Evolutionary conservation across 2,329 filamentous ascomycete species (phyloP).

Genomic region (Remersonia thermophila): DNA sequence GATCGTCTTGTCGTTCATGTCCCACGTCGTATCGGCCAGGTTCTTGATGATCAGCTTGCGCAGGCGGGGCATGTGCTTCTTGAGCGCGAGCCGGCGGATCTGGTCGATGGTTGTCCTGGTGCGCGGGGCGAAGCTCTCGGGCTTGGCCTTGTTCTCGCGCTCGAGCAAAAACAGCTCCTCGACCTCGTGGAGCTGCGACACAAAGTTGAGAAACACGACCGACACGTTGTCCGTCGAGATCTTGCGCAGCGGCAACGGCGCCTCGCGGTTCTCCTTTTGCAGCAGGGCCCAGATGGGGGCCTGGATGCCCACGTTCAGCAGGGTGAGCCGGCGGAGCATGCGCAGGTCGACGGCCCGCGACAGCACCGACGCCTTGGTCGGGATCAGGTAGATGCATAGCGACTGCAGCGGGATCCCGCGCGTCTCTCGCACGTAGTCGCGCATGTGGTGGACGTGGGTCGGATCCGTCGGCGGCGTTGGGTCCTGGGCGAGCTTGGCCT

Average conservation of each 20-base stretch:
- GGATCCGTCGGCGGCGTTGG: constrained; percentile 17
- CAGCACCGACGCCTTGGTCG: constrained; percentile 46
- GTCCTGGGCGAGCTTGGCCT: constrained; percentile 26
- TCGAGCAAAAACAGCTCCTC: constrained; percentile 50
- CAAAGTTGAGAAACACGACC: constrained; percentile 38
- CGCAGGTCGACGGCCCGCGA: constrained; percentile 43
- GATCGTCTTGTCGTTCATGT: constrained; percentile 42
- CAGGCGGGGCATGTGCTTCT: constrained; percentile 43
- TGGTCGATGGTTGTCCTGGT: constrained; percentile 41
- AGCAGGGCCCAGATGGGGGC: constrained; percentile 46
- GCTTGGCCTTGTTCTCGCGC: constrained; percentile 36
- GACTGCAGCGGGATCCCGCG: constrained; percentile 44
- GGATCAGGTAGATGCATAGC: constrained; percentile 46
- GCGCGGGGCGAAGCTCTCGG: constrained; percentile 40
- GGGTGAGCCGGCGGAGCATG: constrained; percentile 43
- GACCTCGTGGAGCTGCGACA: constrained; percentile 39
- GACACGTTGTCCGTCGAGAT: constrained; percentile 55
- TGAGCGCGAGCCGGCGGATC: constrained; percentile 44
- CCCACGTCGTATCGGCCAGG: constrained; percentile 40
- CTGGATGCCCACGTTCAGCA: constrained; percentile 53
- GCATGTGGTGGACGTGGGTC: constrained; percentile 22
- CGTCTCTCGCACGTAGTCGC: constrained; percentile 44
- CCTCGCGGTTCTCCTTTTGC: constrained; percentile 38
- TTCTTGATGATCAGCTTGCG: constrained; percentile 50
- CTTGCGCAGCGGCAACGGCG: constrained; percentile 40